These are phyloP conservation scores for Salvia hispanica DNA, from an alignment of 257 asterid genomes.

Conservation along the genomic window DNA sequence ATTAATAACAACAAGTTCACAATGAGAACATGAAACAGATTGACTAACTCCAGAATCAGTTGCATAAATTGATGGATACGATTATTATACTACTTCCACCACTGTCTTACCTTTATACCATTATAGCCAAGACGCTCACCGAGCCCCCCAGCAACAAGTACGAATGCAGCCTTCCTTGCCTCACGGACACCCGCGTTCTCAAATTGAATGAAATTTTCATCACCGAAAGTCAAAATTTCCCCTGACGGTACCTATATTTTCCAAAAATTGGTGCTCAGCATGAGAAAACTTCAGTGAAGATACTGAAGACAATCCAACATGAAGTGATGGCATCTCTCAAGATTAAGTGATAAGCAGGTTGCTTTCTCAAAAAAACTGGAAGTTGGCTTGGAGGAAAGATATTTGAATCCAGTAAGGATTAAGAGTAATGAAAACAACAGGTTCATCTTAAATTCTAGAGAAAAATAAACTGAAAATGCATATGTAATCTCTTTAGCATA, in stretches of 20 bases:
- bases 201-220: conserved; percentile 57
- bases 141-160: conserved; percentile 99
- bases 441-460: conserved; percentile 6
- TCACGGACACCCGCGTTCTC: conserved; percentile 88
- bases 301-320: conserved; percentile 11
- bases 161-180: conserved; percentile 88
- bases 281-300: conserved; percentile 21
- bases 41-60: conserved; percentile 11
- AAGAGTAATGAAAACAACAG: conserved; percentile 3
- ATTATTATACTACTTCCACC: background rate
- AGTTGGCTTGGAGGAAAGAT: conserved; percentile 24
- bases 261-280: conserved; percentile 6
- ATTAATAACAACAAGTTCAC: background rate
- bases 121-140: conserved; percentile 99
- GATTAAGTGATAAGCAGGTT: conserved; percentile 17
- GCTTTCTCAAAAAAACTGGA: conserved; percentile 10
- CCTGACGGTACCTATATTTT: conserved; percentile 88
- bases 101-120: conserved; percentile 77
- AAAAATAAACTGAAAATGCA: conserved; percentile 9
- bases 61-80: conserved; percentile 8
- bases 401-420: conserved; percentile 18
- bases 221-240: conserved; percentile 76
- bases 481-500: conserved; percentile 25
- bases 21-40: conserved; percentile 20
- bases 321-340: conserved; percentile 6